Evolutionary conservation across 2,329 filamentous ascomycete genomes (phyloP), one percentile per base, ranked within the genome.

Genomic region (Epichloe gansuensis): DNA sequence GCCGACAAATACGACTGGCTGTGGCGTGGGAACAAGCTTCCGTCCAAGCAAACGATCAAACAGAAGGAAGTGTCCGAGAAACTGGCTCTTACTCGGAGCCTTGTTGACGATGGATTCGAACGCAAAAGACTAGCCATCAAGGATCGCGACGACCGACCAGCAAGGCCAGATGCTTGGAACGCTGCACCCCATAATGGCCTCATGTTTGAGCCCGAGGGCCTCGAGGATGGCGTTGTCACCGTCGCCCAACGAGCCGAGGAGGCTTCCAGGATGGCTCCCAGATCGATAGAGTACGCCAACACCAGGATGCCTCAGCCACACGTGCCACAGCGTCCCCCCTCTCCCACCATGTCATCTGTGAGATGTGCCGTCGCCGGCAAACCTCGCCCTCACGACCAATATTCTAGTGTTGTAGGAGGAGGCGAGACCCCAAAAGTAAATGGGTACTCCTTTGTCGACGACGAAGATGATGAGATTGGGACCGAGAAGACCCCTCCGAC

Each of bases 401-500:
- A 88, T 58, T 79, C 79, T 0, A 71, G 61, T 5, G 75, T 75
- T 2, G 59, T 60, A 0, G 74, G 74, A 1, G 85, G 84, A 15
- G 77, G 76, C 53, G 89, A 94, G 66, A 97, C 91, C 0, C 93
- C 91, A 0, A 78, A 88, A 2, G 87, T 97, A 0, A 95, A 94
- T 56, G 93, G 93, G 1, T 98, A 96, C 65, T 80, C 89, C 0
- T 97, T 95, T 67, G 90, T 98, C 38, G 89, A 95, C 59, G 89
- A 94, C 52, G 86, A 85, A 47, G 75, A 78, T 0, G 75, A 75
- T 15, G 70, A 71, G 15, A 59, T 62, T 2, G 61, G 66, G 7
- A n/a, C 51, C 5, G 25, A 51, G 7, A 39, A 43, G 9, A 40
- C n/a, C 60, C 12, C 64, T 45, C 68, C 72, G n/a, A 56, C 71